Conservation (phyloP, 305 asterid genomes). For the Petunia hybrid region DNA sequence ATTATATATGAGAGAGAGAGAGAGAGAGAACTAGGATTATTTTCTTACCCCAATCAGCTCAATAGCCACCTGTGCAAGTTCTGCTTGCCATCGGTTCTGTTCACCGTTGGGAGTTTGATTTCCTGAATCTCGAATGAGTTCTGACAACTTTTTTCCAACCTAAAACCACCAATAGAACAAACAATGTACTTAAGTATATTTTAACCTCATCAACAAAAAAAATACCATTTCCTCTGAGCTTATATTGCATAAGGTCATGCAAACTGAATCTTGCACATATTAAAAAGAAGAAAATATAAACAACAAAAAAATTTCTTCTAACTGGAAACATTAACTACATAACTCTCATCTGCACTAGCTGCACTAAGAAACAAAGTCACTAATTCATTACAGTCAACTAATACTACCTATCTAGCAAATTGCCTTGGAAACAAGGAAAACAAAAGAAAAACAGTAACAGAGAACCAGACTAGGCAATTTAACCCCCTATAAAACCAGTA, state of each 20-base stretch:
- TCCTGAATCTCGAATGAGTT: constrained; percentile 97
- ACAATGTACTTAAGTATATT: background rate
- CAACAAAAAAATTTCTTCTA: background rate
- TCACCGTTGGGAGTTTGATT: constrained; percentile 82
- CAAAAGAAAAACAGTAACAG: background rate
- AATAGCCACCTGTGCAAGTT: constrained; percentile 91
- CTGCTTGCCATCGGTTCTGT: constrained; percentile 95
- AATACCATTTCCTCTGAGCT: constrained; percentile 3
- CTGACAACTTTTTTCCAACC: constrained; percentile 94
- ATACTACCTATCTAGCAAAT: no score
- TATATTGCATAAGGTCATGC: background rate
- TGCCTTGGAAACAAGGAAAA: no score
- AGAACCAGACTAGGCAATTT: background rate
- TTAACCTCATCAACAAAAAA: constrained; percentile 15
- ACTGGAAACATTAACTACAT: background rate
- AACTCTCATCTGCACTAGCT: constrained; percentile 3
- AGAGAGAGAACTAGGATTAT: background rate
- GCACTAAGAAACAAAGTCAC: background rate
- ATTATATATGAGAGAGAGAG: no score
- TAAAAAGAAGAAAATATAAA: background rate
- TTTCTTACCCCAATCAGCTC: constrained; percentile 92
- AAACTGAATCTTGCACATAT: constrained; percentile 6
- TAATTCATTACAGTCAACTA: no score
- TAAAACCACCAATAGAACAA: constrained; percentile 43
- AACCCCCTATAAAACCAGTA: no score